Conservation (phyloP, 2,329 filamentous ascomycete species). For the Penicillium sp. region DNA sequence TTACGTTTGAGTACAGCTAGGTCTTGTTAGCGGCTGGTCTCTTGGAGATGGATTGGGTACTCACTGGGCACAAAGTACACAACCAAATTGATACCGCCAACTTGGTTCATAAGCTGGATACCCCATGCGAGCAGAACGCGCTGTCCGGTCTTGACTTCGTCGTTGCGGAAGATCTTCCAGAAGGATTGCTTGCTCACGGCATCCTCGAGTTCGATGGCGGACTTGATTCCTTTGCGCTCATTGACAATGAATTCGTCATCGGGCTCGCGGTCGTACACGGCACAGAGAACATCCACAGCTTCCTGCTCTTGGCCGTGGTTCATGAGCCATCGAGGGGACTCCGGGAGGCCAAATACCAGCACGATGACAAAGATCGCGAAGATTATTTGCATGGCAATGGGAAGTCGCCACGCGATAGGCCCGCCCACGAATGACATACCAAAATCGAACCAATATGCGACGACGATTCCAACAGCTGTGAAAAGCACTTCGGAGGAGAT, state of each 20-base stretch:
- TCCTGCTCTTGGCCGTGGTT: conserved; percentile 9
- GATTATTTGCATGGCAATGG: conserved; percentile 33
- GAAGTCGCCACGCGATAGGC: conserved; percentile 27
- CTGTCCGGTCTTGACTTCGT: conserved; percentile 42
- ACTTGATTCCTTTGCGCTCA: neutral
- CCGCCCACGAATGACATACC: conserved; percentile 41
- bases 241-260: neutral
- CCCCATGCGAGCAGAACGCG: conserved; percentile 49
- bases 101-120: conserved; percentile 50
- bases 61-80: conserved; percentile 33
- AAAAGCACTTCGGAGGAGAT: conserved; percentile 39
- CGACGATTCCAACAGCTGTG: conserved; percentile 32
- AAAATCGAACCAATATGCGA: conserved; percentile 45
- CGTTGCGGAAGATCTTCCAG: conserved; percentile 43
- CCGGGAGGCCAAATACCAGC: conserved; percentile 31
- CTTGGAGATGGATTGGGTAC: neutral
- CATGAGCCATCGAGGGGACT: conserved; percentile 23
- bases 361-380: conserved; percentile 45
- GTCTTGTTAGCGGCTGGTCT: neutral
- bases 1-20: conserved; percentile 17
- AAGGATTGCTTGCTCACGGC: conserved; percentile 20
- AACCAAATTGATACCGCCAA: conserved; percentile 47
- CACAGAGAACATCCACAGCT: conserved; percentile 6
- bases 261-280: conserved; percentile 1
- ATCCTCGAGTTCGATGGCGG: neutral